Evolutionary conservation across 108 stramenopile genomes (phyloP).

Genomic region (Skeletonema potamos): DNA sequence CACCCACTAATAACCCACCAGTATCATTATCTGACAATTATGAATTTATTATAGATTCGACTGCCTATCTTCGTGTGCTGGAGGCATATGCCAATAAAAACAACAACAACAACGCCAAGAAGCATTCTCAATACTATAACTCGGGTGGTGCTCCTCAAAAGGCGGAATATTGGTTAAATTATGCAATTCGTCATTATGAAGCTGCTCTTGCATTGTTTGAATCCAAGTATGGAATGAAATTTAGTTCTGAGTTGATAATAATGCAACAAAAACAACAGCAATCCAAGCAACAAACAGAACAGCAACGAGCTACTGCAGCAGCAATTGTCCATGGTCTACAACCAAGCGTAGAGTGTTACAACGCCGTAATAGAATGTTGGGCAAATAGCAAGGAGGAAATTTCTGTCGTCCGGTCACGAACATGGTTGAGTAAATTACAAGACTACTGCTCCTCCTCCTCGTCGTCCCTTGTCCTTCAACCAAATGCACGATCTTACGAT

Average conservation of each 20-base stretch:
- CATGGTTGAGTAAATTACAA: slow-evolving; percentile 67
- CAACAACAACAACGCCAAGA: no score
- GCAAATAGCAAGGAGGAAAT: slow-evolving; percentile 54
- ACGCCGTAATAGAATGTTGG: slow-evolving; percentile 79
- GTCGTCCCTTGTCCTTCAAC: slow-evolving; percentile 22
- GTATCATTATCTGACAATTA: background rate
- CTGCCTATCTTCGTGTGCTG: slow-evolving; percentile 63
- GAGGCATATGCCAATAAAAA: slow-evolving; percentile 52
- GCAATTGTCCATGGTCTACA: slow-evolving; percentile 26
- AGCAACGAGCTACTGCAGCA: slow-evolving; percentile 12
- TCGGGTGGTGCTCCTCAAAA: slow-evolving; percentile 62
- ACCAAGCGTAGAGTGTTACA: slow-evolving; percentile 61
- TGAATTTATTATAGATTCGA: slow-evolving; percentile 36
- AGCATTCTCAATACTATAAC: slow-evolving; percentile 11
- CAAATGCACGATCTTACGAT: slow-evolving; percentile 70
- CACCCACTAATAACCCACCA: background rate
- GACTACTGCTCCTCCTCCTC: slow-evolving; percentile 8
- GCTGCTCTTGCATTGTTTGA: slow-evolving; percentile 2
- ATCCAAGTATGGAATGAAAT: background rate
- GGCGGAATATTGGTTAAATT: slow-evolving; percentile 60
- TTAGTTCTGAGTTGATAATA: background rate
- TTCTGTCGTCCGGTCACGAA: slow-evolving; percentile 61
- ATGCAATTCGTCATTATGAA: slow-evolving; percentile 28
- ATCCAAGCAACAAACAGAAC: background rate
- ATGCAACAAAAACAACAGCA: no score